A percentile compares a stretch with the other conserved stretches of the same genome.
Evolutionary conservation across 1,284 basidiomycete genomes (phyloP).

Genomic region (Ustilago lituana): DNA sequence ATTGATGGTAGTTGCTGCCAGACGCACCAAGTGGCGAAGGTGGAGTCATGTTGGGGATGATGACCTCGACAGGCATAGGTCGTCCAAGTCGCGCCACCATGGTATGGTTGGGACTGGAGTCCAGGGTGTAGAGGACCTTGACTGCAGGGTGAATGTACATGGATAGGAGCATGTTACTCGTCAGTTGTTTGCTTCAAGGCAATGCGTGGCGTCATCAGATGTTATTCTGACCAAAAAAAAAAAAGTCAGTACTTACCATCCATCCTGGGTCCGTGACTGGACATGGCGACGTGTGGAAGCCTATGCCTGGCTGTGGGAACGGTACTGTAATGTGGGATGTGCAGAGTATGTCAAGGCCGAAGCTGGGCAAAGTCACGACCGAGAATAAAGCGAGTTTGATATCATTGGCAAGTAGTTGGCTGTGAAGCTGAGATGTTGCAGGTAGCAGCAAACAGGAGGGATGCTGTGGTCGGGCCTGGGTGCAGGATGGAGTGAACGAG

Average conservation of each 20-base stretch:
- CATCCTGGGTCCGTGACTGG: constrained; percentile 56
- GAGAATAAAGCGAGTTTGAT: not conserved
- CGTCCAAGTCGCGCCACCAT: constrained; percentile 58
- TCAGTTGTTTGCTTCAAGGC: no score
- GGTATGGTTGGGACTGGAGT: constrained; percentile 58
- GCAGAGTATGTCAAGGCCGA: not conserved
- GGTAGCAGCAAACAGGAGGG: no score
- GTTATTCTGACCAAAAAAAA: no score
- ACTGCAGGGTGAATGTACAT: constrained; percentile 37
- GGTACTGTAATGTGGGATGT: constrained; percentile 3
- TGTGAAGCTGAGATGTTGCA: not conserved
- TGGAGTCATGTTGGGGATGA: constrained; percentile 47
- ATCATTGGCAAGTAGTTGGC: constrained; percentile 7
- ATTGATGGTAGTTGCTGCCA: constrained; percentile 22
- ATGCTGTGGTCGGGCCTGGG: not conserved
- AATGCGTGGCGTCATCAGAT: no score
- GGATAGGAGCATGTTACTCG: not conserved
- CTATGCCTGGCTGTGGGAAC: not conserved
- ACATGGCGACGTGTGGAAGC: constrained; percentile 12
- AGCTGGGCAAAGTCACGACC: constrained; percentile 8
- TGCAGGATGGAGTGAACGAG: not conserved
- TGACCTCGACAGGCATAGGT: constrained; percentile 50
- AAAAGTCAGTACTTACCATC: constrained; percentile 45
- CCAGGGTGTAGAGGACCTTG: constrained; percentile 65
- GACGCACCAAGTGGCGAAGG: constrained; percentile 26